A percentile compares a stretch with the other conserved stretches of the same genome.
These are phyloP conservation scores for Colletotrichum musae DNA, from an alignment of 2,329 filamentous ascomycete genomes.

Conservation along the genomic window DNA sequence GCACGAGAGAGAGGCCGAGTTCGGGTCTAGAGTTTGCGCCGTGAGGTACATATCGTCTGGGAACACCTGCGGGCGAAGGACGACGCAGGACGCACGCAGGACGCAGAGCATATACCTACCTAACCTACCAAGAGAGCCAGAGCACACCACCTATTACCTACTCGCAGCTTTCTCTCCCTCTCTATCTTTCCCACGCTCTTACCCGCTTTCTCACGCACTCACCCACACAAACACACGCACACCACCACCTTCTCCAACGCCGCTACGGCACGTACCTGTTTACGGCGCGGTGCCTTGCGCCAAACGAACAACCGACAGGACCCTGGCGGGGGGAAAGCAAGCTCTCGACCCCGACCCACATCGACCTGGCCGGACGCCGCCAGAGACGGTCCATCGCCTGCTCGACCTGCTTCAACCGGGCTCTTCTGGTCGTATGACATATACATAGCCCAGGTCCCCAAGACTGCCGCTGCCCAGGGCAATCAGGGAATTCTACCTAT, in stretches of 20 bases:
- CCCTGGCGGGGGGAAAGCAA: not conserved
- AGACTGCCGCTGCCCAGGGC: slow-evolving; percentile 10
- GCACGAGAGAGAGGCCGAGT: not conserved
- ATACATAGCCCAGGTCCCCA: slow-evolving; percentile 35
- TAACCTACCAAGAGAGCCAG: not conserved
- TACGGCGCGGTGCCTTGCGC: slow-evolving; percentile 12
- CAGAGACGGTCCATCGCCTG: slow-evolving; percentile 7
- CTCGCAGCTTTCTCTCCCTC: not conserved
- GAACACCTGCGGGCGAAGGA: slow-evolving; percentile 23
- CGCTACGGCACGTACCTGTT: slow-evolving; percentile 6
- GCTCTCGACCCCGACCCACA: not conserved
- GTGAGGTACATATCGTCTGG: slow-evolving; percentile 42
- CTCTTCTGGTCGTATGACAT: slow-evolving; percentile 32
- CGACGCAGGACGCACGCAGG: slow-evolving; percentile 3
- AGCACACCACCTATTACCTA: slow-evolving; percentile 23
- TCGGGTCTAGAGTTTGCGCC: slow-evolving; percentile 25
- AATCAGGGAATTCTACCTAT: not conserved
- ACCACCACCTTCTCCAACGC: not conserved
- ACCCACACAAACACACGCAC: slow-evolving; percentile 5
- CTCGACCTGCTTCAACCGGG: slow-evolving; percentile 12
- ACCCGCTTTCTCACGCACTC: not conserved
- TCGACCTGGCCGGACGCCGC: slow-evolving; percentile 6
- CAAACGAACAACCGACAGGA: slow-evolving; percentile 23
- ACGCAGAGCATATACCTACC: not conserved
- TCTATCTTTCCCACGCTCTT: not conserved